Percentiles rank a stretch among this genome's conserved stretches.
These are phyloP conservation scores for Kodamaea sagamina DNA, from an alignment of 805 yeast species.

Conservation along the genomic window DNA sequence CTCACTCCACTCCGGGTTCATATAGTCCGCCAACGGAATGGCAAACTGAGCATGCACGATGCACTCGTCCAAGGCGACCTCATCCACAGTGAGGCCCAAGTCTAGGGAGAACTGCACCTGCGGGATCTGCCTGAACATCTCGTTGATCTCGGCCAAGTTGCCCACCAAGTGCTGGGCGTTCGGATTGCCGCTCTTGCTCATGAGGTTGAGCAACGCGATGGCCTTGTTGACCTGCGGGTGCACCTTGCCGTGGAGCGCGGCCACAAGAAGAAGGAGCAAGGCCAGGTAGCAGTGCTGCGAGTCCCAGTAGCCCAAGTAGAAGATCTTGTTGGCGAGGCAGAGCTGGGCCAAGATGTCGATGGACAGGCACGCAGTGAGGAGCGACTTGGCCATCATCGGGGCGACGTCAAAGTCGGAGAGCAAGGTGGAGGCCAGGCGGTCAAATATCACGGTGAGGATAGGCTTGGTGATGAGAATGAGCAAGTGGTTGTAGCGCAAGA, in stretches of 20 bases:
- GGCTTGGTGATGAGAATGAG: conserved; percentile 37
- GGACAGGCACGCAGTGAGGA: conserved; percentile 31
- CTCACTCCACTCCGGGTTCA: conserved; percentile 9
- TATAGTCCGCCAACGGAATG: conserved; percentile 12
- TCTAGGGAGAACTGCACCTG: conserved; percentile 25
- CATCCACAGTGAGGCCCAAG: conserved; percentile 16
- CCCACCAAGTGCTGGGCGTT: conserved; percentile 35
- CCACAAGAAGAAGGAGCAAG: conserved; percentile 30
- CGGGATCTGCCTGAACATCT: conserved; percentile 24
- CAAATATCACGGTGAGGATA: conserved; percentile 33
- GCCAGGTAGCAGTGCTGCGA: conserved; percentile 40
- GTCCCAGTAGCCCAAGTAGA: conserved; percentile 43
- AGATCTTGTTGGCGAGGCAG: conserved; percentile 29
- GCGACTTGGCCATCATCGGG: conserved; percentile 29
- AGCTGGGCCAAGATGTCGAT: conserved; percentile 33
- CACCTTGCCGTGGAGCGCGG: conserved; percentile 22
- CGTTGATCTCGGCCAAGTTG: conserved; percentile 31
- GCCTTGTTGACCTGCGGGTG: conserved; percentile 26
- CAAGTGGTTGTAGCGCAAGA: conserved; percentile 38
- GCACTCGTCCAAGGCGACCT: conserved; percentile 1
- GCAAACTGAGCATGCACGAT: conserved; percentile 9
- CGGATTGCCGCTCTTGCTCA: conserved; percentile 38
- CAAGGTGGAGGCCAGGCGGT: conserved; percentile 21
- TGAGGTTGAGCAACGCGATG: conserved; percentile 32
- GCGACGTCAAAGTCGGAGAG: conserved; percentile 30